Conservation (phyloP, 495 filamentous ascomycete species). For the Podospora tetraspora region DNA sequence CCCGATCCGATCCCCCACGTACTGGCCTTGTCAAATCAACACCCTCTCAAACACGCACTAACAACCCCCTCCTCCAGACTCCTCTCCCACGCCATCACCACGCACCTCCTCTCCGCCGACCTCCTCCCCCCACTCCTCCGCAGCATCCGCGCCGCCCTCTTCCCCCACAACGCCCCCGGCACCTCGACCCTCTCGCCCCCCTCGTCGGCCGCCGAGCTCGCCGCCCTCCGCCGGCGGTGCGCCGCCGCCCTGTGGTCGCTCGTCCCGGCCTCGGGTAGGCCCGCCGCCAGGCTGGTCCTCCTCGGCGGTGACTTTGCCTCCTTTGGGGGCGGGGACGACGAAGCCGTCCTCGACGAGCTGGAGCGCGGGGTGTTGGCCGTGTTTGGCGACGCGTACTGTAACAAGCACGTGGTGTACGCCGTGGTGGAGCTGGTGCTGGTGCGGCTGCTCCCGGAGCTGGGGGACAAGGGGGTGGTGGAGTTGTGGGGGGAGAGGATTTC, state of each 20-base stretch:
- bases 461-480: slow-evolving; percentile 64
- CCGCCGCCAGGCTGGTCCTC: slow-evolving; percentile 49
- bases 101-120: slow-evolving; percentile 58
- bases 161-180: slow-evolving; percentile 67
- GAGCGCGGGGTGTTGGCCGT: slow-evolving; percentile 59
- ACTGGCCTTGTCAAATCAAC: slow-evolving; percentile 8
- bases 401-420: slow-evolving; percentile 79
- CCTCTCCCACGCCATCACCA: slow-evolving; percentile 63
- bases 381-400: slow-evolving; percentile 76
- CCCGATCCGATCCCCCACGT: slow-evolving; percentile 22
- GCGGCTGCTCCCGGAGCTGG: slow-evolving; percentile 76
- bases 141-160: slow-evolving; percentile 64
- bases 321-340: slow-evolving; percentile 21
- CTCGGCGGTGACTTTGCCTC: slow-evolving; percentile 20
- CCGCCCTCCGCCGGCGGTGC: slow-evolving; percentile 46
- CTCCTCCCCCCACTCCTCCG: slow-evolving; percentile 70
- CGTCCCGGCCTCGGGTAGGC: slow-evolving; percentile 37
- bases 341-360: slow-evolving; percentile 41
- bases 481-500: slow-evolving; percentile 67
- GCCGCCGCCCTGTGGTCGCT: slow-evolving; percentile 48
- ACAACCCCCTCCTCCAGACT: slow-evolving; percentile 46
- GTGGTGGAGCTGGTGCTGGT: slow-evolving; percentile 73
- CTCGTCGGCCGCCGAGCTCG: slow-evolving; percentile 42
- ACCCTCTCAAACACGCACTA: slow-evolving; percentile 1
- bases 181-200: slow-evolving; percentile 43